Conservation (phyloP, 2,329 filamentous ascomycete genomes). For the Verticillium tricorpus region DNA sequence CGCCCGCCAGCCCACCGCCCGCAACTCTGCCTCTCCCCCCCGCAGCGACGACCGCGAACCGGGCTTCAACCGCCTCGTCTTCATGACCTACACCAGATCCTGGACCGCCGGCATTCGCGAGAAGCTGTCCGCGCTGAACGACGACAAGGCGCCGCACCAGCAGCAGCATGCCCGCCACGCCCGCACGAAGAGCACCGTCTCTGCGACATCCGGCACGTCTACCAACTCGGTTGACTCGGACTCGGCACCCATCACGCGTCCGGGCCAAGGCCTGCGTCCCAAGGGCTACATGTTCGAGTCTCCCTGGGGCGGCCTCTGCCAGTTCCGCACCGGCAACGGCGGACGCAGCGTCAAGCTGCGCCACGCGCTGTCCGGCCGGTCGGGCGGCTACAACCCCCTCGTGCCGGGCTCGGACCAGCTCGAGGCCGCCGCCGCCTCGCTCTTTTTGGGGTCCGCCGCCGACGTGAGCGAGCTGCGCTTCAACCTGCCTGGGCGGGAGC, state of each 20-base stretch:
- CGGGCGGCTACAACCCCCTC: background rate
- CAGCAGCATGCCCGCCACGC: conserved; percentile 13
- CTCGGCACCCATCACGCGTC: conserved; percentile 33
- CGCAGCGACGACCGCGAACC: background rate
- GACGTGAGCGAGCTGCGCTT: conserved; percentile 81
- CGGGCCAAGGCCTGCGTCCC: conserved; percentile 45
- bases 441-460: conserved; percentile 24
- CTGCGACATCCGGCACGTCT: conserved; percentile 4
- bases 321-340: conserved; percentile 73
- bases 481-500: conserved; percentile 66
- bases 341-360: conserved; percentile 73
- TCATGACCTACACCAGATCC: conserved; percentile 52
- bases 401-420: conserved; percentile 20
- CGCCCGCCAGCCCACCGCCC: background rate
- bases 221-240: conserved; percentile 25
- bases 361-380: conserved; percentile 52
- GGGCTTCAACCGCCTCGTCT: conserved; percentile 49
- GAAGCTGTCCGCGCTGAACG: conserved; percentile 31
- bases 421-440: conserved; percentile 19
- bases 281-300: conserved; percentile 74
- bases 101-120: conserved; percentile 42
- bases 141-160: conserved; percentile 8
- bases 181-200: conserved; percentile 22
- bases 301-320: conserved; percentile 83
- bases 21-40: conserved; percentile 6